Evolutionary conservation across 179 eudicot species (phyloP), one percentile per base, ranked within the genome.

Genomic region (Vitellaria paradoxa): DNA sequence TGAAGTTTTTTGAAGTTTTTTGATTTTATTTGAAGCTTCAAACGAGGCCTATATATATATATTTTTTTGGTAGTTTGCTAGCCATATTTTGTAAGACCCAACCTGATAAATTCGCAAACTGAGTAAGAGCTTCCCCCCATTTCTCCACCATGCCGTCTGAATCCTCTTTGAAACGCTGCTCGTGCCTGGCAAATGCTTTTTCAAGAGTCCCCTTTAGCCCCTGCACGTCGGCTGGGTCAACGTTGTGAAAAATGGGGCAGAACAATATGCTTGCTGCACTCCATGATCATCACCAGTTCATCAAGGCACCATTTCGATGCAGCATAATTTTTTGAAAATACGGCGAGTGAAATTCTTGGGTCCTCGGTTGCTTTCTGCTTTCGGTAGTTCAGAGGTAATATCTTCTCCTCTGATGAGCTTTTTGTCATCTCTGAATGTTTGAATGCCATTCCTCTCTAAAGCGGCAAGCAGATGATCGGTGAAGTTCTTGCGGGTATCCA

Each of bases 241-340:
- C 52, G 2, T 20, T 18, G 4, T 73, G 11, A 42, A 73, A 73
- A 12, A 73, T 60, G 0, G 76, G 66, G 37, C 3, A 73, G 10
- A 20, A 73, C 76, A 12, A 59, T 73, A 6, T 57, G 65, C 20
- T 60, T 70, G 65, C 20, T 73, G 40, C 65, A 59, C 52, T 73
- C 53, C 65, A 73, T 40, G 30, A 73, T 73, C 53, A 40, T n/a
- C 76, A 57, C 65, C n/a, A 73, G 76, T 60, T 72, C 75, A 8
- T 72, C 64, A 56, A 72, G 75, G 49, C 75, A 55, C 75, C 75
- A 55, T 13, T 17, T 10, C 0, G 75, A 55, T 4, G 21, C 1
- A 6, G 64, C 64, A n/a, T 72, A 72, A 30, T 30, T 26, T 17
- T 4, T 30, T 2, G 75, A 72, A 8, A 72, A 59, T 9, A 72